phyloP scores from a whole-genome alignment of 2,329 filamentous ascomycete species.

The Elsinoe batatas region DNA sequence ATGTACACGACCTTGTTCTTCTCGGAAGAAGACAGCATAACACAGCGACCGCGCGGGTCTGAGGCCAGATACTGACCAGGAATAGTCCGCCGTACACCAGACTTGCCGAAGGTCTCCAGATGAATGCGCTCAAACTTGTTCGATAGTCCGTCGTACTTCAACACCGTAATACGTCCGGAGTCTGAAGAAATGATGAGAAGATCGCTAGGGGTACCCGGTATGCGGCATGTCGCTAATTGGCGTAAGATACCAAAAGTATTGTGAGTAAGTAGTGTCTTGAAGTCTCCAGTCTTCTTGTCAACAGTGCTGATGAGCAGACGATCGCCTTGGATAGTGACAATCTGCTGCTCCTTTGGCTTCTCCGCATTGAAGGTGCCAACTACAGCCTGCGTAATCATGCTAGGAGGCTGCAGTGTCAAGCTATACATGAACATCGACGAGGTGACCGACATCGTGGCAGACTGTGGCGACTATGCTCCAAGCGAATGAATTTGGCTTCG shows the following conservation, averaged over 20 bases:
- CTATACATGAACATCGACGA: slow-evolving; percentile 50
- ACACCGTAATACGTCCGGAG: slow-evolving; percentile 85
- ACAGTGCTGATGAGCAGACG: slow-evolving; percentile 80
- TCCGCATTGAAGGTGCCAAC: slow-evolving; percentile 74
- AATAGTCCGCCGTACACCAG: slow-evolving; percentile 82
- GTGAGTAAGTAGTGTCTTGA: slow-evolving; percentile 77
- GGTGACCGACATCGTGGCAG: slow-evolving; percentile 17
- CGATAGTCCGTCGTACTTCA: slow-evolving; percentile 79
- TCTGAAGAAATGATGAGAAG: slow-evolving; percentile 93
- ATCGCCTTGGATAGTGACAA: slow-evolving; percentile 86
- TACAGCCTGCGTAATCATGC: slow-evolving; percentile 80
- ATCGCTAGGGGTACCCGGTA: slow-evolving; percentile 96
- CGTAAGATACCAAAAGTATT: slow-evolving; percentile 95
- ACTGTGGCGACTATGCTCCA: background rate
- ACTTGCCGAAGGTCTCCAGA: slow-evolving; percentile 96
- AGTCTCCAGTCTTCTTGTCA: slow-evolving; percentile 57
- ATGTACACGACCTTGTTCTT: slow-evolving; percentile 99
- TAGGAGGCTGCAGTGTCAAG: slow-evolving; percentile 86
- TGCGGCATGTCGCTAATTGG: slow-evolving; percentile 74
- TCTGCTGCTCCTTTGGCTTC: slow-evolving; percentile 86
- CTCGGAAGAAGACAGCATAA: slow-evolving; percentile 85
- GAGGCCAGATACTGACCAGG: slow-evolving; percentile 93
- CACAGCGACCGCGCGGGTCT: slow-evolving; percentile 91
- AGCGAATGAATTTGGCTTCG: background rate
- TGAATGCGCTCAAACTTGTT: slow-evolving; percentile 85